phyloP scores from a whole-genome alignment of 2,329 filamentous ascomycete genomes.

The Nigrospora oryzae region DNA sequence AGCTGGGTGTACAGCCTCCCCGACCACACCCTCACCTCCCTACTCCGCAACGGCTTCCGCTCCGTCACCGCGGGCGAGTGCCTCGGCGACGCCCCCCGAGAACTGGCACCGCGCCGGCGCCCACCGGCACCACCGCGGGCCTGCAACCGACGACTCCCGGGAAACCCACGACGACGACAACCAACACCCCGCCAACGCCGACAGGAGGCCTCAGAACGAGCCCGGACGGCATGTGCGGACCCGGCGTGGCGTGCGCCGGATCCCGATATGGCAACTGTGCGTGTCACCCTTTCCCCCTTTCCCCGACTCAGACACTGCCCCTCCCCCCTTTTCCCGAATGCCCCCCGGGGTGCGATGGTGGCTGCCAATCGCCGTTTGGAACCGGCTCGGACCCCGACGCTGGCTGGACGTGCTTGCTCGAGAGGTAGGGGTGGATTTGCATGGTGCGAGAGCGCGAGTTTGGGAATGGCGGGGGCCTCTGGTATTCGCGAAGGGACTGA shows the following conservation, averaged over 20 bases:
- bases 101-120: conserved; percentile 42
- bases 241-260: conserved; percentile 16
- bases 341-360: conserved; percentile 17
- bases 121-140: conserved; percentile 19
- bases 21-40: conserved; percentile 30
- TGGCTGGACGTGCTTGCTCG: no score
- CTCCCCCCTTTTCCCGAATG: background rate
- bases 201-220: conserved; percentile 14
- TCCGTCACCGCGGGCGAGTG: conserved; percentile 48
- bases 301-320: background rate
- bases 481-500: no score
- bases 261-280: conserved; percentile 18
- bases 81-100: conserved; percentile 36
- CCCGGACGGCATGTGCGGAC: conserved; percentile 15
- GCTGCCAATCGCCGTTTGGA: conserved; percentile 27
- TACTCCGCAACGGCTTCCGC: conserved; percentile 31
- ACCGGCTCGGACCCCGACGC: conserved; percentile 10
- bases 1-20: conserved; percentile 33
- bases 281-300: conserved; percentile 7
- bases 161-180: conserved; percentile 7
- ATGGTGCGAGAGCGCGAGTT: no score
- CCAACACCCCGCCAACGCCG: conserved; percentile 7
- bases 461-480: no score
- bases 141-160: conserved; percentile 4
- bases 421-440: no score